phyloP scores from a whole-genome alignment of 1,139 yeast genomes.

The Eremothecium sinecaudum region DNA sequence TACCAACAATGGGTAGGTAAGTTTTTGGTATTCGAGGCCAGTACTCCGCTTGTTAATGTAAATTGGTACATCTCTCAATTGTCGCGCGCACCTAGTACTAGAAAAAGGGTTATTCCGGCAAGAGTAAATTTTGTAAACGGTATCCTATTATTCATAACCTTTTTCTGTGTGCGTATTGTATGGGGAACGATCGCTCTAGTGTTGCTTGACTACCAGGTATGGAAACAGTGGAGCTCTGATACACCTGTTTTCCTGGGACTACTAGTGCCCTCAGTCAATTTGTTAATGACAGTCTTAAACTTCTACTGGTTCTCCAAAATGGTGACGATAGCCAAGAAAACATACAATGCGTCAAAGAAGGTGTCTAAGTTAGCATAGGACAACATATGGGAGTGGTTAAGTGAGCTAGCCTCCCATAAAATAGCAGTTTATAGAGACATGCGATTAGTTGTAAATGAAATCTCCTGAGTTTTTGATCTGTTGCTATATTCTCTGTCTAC shows the following conservation, averaged over 20 bases:
- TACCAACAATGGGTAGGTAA: slow-evolving; percentile 76
- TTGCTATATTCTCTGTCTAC: no score
- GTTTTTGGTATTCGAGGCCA: slow-evolving; percentile 76
- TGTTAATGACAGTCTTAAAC: slow-evolving; percentile 58
- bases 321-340: slow-evolving; percentile 63
- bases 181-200: slow-evolving; percentile 80
- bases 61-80: slow-evolving; percentile 84
- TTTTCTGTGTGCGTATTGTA: slow-evolving; percentile 67
- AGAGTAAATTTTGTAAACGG: slow-evolving; percentile 61
- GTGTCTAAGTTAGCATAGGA: slow-evolving; percentile 10
- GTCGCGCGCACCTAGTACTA: slow-evolving; percentile 37
- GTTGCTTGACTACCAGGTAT: slow-evolving; percentile 30
- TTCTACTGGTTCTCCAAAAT: slow-evolving; percentile 63
- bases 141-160: slow-evolving; percentile 52
- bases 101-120: slow-evolving; percentile 41
- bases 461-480: no score
- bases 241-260: slow-evolving; percentile 25
- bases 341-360: slow-evolving; percentile 25
- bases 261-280: slow-evolving; percentile 45
- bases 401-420: no score
- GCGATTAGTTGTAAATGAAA: no score
- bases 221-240: slow-evolving; percentile 15
- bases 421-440: no score
- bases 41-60: slow-evolving; percentile 89
- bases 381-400: no score